Conservation (phyloP, 768 basidiomycete genomes). For the Lentinula lateritia region DNA sequence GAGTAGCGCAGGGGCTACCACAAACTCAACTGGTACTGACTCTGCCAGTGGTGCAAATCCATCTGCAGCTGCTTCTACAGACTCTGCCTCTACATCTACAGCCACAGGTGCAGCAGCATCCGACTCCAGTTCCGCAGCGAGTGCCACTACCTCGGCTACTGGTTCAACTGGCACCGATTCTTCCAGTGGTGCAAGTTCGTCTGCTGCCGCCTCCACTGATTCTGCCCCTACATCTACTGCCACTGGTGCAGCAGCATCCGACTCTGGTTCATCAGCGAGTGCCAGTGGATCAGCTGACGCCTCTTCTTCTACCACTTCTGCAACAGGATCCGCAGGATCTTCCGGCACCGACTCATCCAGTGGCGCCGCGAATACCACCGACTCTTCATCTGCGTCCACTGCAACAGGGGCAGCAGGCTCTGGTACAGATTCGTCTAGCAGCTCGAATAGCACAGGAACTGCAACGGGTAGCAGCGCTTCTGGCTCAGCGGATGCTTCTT, state of each 20-base stretch:
- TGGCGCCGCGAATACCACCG: not conserved
- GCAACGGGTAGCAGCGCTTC: not conserved
- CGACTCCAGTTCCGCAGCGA: not conserved
- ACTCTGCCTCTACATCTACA: not conserved
- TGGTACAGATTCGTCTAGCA: not conserved
- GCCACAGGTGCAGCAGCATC: not conserved
- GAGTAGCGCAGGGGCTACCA: not conserved
- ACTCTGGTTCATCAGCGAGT: not conserved
- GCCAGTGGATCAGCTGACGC: no score
- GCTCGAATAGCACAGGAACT: not conserved
- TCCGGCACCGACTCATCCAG: not conserved
- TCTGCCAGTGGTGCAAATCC: no score
- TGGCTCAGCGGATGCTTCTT: not conserved
- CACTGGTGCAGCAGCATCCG: not conserved
- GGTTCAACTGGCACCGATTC: no score
- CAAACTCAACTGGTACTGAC: not conserved
- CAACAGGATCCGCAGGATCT: no score
- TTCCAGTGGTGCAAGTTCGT: no score
- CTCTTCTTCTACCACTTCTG: no score
- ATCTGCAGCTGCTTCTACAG: not conserved
- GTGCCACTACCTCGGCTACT: not conserved
- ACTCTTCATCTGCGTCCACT: not conserved
- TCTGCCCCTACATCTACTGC: not conserved
- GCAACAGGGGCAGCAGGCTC: not conserved
- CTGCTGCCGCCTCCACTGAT: not conserved